Evolutionary conservation across 805 yeast species (phyloP).

Genomic region (Vanderwaltozyma polyspora): DNA sequence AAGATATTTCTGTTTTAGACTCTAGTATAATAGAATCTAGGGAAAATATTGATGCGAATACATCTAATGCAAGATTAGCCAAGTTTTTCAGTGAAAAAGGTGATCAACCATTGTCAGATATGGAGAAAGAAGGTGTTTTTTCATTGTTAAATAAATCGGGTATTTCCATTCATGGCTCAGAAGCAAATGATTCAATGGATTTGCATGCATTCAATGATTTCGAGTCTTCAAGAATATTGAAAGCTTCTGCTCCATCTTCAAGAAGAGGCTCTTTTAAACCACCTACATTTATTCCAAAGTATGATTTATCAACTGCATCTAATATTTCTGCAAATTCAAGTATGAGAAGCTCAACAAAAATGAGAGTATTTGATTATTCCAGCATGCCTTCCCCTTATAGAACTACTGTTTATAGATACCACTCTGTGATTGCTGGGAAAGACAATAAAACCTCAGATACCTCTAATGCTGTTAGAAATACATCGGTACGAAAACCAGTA

Average conservation of each 20-base stretch:
- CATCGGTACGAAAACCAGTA: neutral
- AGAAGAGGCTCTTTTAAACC: constrained; percentile 11
- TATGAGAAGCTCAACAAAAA: constrained; percentile 15
- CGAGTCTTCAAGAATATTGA: constrained; percentile 6
- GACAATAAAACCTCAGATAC: neutral
- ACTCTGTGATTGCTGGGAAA: constrained; percentile 7
- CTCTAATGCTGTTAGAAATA: no score
- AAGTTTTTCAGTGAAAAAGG: constrained; percentile 67
- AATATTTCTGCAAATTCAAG: constrained; percentile 12
- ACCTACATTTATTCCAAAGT: constrained; percentile 30
- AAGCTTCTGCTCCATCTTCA: constrained; percentile 6
- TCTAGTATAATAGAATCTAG: neutral
- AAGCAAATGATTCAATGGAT: neutral
- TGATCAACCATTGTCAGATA: constrained; percentile 55
- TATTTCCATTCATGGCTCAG: neutral
- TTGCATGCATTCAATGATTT: neutral
- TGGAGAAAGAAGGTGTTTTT: constrained; percentile 75
- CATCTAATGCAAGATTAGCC: constrained; percentile 52
- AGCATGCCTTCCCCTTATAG: constrained; percentile 31
- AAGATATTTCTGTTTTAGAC: no score
- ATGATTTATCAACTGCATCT: constrained; percentile 14
- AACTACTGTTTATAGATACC: constrained; percentile 24
- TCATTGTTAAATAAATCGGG: constrained; percentile 35
- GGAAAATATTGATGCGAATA: constrained; percentile 14
- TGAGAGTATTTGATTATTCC: constrained; percentile 29